A percentile compares a stretch with the other conserved stretches of the same genome.
Evolutionary conservation across 2,329 filamentous ascomycete genomes (phyloP).

Genomic region (Pseudophaeomoniella oleicola): DNA sequence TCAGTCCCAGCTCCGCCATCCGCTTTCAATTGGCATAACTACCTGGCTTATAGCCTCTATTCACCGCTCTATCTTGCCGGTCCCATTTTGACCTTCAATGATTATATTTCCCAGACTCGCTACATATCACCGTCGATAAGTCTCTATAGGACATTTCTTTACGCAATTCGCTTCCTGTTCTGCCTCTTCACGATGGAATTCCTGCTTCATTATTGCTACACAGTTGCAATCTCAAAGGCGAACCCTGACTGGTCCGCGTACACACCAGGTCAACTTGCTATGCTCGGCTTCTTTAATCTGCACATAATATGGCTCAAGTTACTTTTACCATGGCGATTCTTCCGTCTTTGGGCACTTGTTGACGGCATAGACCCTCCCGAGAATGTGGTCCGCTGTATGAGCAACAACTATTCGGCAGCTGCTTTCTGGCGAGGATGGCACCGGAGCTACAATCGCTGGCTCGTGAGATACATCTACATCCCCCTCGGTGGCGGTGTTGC

Average conservation of each 20-base stretch:
- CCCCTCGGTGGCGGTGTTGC: constrained; percentile 60
- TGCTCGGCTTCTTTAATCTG: constrained; percentile 91
- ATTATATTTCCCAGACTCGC: constrained; percentile 79
- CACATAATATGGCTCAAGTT: constrained; percentile 97
- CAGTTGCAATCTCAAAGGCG: constrained; percentile 77
- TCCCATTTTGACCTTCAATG: constrained; percentile 93
- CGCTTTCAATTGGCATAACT: constrained; percentile 72
- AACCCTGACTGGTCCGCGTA: constrained; percentile 69
- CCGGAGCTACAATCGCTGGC: constrained; percentile 86
- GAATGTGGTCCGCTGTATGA: constrained; percentile 96
- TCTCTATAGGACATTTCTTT: constrained; percentile 55
- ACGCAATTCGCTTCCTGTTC: constrained; percentile 68
- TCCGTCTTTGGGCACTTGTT: constrained; percentile 85
- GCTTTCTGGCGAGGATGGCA: constrained; percentile 97
- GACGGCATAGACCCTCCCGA: constrained; percentile 92
- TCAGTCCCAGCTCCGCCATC: constrained; percentile 53
- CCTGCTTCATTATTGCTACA: constrained; percentile 81
- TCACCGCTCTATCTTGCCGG: constrained; percentile 85
- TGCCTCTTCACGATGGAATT: constrained; percentile 81
- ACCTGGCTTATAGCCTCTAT: constrained; percentile 79
- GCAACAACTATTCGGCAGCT: constrained; percentile 79
- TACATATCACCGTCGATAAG: constrained; percentile 61
- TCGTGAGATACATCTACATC: constrained; percentile 84
- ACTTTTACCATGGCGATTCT: constrained; percentile 92
- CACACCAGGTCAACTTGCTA: constrained; percentile 70